Base-by-base conservation (phyloP, 306 rosid genomes). In the Biancaea sappan region DNA sequence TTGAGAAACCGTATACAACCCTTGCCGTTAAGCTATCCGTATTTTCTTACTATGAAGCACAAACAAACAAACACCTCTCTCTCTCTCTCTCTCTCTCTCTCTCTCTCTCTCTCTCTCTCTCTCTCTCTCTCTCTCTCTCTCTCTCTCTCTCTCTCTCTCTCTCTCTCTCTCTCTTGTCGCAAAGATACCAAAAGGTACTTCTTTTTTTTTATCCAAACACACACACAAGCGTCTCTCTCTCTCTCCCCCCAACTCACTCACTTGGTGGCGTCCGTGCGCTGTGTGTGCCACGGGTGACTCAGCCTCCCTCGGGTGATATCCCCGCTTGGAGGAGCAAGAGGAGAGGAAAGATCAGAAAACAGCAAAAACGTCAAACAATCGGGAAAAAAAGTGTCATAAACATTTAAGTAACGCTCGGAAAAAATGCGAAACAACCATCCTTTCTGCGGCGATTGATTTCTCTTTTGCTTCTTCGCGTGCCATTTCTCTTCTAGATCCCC, bases 401-500 rank as follows among this genome's bases (percentile, higher is more conserved):
- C 71, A 2, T 4, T 31, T 29, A 8, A 37, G 16, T 4, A 9
- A 37, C 12, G 41, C 26, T 52, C n/a, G 11, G 16, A 26, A 12
- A 52, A 25, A 28, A 34, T 25, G 24, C 29, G 4, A 19, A 37
- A 53, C 73, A 80, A 69, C 84, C 41, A 34, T 76, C 31, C 63
- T 40, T 14, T 41, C 13, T 5, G 35, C 24, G 51, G n/a, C 9
- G 40, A 58, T 29, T n/a, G 66, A 76, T 57, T 46, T 11, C 44
- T 34, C 21, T 38, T 38, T 18, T 47, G 62, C 46, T 40, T 73
- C 13, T 67, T 32, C 47, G 19, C 38, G 19, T 63, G 32, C 53
- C 60, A 56, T 50, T 67, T 32, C 11, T 8, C 38, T 25, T 16
- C 14, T 72, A 77, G 81, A 78, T 78, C 81, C 40, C 8, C 77